Evolutionary conservation across 1,284 basidiomycete species (phyloP), one percentile per base, ranked within the genome.

Genomic region (Ceratobasidium sp.): DNA sequence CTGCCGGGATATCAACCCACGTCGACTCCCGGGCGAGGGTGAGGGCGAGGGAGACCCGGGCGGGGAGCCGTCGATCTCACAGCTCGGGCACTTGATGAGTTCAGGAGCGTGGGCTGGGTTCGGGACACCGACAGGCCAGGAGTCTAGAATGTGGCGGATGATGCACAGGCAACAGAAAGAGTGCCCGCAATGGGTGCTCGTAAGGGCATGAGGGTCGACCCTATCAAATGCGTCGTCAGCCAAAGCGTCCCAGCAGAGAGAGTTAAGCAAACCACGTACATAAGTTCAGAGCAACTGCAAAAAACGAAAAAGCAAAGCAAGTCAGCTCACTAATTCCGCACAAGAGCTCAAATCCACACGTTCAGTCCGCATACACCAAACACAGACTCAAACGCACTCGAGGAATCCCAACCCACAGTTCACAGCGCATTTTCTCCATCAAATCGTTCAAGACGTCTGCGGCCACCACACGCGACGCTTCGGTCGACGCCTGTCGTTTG

Each of bases 371-470:
- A 64, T 64, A 74, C 60, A 65, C 60, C 60, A 65, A 74, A 48
- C 60, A 74, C 71, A 65, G 71, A 74, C 60, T 74, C 46, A 60
- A 74, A 74, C 71, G 60, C 60, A 74, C 71, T 74, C 71, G 71
- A 74, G 71, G 60, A 74, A 74, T 50, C 71, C 71, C 60, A 59
- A 74, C 71, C 71, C 71, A 74, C 71, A 74, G 71, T 74, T 74
- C 71, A 65, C 71, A 74, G 59, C 71, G 71, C 55, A 74, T 74
- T 74, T 65, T 74, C 35, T 74, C 71, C 60, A 74, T 62, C 59
- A 74, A 41, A 74, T 74, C 71, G 33, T 74, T 74, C 50, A 74
- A 54, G 12, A 74, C 71, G 48, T 74, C 71, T 74, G 71, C 71
- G 23, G 71, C 71, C 48, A 74, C 30, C 38, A 46, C 55, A 18